A percentile compares a stretch with the other conserved stretches of the same genome.
Evolutionary conservation across 768 basidiomycete genomes (phyloP).

Genomic region (Pleurotus giganteus): DNA sequence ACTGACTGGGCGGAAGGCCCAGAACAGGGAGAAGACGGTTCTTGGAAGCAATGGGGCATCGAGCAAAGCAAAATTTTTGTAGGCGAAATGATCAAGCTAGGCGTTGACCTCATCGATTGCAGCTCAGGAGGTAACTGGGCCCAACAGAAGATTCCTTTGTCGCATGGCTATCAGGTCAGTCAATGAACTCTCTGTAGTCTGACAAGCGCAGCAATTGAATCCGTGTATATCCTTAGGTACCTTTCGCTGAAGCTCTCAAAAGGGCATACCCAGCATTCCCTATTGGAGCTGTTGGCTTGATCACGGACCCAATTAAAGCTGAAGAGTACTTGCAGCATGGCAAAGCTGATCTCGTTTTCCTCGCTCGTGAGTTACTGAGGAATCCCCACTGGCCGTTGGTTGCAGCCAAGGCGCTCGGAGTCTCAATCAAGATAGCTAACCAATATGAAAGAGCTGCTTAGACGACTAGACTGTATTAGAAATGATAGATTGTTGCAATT

Average conservation of each 20-base stretch:
- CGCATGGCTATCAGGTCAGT: conserved; percentile 61
- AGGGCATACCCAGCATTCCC: conserved; percentile 52
- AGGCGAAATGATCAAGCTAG: conserved; percentile 53
- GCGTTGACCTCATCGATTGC: conserved; percentile 77
- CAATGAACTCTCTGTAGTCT: neutral
- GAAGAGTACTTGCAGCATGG: conserved; percentile 64
- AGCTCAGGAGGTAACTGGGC: conserved; percentile 66
- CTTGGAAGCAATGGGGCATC: conserved; percentile 72
- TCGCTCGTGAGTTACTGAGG: conserved; percentile 67
- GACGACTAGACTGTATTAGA: conserved; percentile 15
- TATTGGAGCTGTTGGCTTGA: conserved; percentile 69
- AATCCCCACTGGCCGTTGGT: conserved; percentile 62
- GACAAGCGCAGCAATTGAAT: neutral
- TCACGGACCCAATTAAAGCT: conserved; percentile 52
- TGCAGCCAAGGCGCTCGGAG: conserved; percentile 63
- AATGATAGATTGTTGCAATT: neutral
- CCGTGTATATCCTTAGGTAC: conserved; percentile 53
- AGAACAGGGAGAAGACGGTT: conserved; percentile 53
- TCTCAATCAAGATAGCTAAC: conserved; percentile 64
- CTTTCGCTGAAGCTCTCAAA: conserved; percentile 66
- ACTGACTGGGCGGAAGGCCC: conserved; percentile 62
- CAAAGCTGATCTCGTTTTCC: conserved; percentile 65
- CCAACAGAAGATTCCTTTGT: conserved; percentile 53
- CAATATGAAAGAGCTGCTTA: conserved; percentile 66
- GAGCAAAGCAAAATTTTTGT: conserved; percentile 68